These are phyloP conservation scores for Lodderomyces pseudojiufengensis DNA, from an alignment of 1,139 yeast genomes.

Conservation along the genomic window DNA sequence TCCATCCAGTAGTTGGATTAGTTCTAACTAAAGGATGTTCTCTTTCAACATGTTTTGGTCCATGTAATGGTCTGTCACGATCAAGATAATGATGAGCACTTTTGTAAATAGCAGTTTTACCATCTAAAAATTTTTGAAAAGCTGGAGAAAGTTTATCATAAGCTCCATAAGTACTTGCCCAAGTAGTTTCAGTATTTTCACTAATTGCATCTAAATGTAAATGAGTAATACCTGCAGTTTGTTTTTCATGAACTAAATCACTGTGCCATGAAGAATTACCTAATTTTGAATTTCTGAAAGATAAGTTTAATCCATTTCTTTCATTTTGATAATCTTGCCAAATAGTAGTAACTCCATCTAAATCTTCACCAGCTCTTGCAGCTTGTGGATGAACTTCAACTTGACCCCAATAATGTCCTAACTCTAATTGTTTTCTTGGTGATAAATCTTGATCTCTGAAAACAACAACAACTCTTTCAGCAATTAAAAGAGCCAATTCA, in stretches of 20 bases:
- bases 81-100: constrained; percentile 35
- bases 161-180: constrained; percentile 38
- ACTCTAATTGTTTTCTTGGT: constrained; percentile 43
- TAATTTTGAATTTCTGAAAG: constrained; percentile 28
- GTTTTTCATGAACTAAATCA: constrained; percentile 32
- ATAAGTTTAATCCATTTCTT: constrained; percentile 20
- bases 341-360: constrained; percentile 44
- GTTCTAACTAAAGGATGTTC: constrained; percentile 41
- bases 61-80: constrained; percentile 30
- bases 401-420: constrained; percentile 42
- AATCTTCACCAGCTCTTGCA: constrained; percentile 24
- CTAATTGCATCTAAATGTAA: constrained; percentile 23
- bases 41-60: constrained; percentile 33
- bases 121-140: constrained; percentile 34
- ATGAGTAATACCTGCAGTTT: constrained; percentile 39
- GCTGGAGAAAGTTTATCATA: constrained; percentile 37
- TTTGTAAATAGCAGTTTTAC: constrained; percentile 34
- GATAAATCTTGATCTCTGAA: constrained; percentile 42
- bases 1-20: constrained; percentile 44
- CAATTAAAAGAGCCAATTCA: constrained; percentile 43
- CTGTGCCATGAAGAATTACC: constrained; percentile 39
- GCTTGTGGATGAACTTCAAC: constrained; percentile 43
- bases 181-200: constrained; percentile 36
- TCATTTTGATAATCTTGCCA: constrained; percentile 46
- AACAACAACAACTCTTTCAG: constrained; percentile 43